phyloP scores from a whole-genome alignment of 345 rosid species.

The Eucalyptus virginea region DNA sequence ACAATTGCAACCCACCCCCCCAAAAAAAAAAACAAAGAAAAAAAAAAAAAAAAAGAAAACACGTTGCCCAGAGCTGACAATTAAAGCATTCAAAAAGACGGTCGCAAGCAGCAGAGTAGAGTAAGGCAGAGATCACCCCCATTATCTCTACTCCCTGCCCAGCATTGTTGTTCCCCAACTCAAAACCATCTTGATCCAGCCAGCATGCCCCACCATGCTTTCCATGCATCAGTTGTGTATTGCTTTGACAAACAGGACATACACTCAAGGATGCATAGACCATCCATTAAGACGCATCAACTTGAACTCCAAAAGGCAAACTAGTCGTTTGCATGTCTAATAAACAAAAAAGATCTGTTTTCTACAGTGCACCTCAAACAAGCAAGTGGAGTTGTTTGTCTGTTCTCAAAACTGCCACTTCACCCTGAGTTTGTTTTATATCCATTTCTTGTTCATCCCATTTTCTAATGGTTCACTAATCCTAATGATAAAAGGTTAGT shows the following conservation, averaged over 20 bases:
- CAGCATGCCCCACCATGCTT: background rate
- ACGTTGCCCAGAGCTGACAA: background rate
- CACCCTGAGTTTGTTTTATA: background rate
- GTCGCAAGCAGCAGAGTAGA: background rate
- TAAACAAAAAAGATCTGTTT: background rate
- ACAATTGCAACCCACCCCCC: background rate
- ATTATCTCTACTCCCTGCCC: background rate
- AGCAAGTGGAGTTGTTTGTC: background rate
- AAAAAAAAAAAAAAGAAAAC: fast-evolving
- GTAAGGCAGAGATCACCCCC: background rate
- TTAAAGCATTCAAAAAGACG: background rate
- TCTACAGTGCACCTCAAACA: background rate
- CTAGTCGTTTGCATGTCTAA: background rate
- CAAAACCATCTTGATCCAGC: background rate
- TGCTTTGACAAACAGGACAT: background rate
- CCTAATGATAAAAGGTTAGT: background rate
- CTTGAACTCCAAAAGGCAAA: background rate
- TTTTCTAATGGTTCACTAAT: background rate
- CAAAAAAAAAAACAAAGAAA: fast-evolving
- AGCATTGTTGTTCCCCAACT: background rate
- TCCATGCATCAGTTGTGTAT: background rate
- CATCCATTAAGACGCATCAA: background rate
- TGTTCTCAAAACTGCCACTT: background rate
- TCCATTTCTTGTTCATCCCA: background rate
- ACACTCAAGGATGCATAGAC: background rate